Base-by-base conservation (phyloP, 1,139 yeast species). In the Diutina siamensis region DNA sequence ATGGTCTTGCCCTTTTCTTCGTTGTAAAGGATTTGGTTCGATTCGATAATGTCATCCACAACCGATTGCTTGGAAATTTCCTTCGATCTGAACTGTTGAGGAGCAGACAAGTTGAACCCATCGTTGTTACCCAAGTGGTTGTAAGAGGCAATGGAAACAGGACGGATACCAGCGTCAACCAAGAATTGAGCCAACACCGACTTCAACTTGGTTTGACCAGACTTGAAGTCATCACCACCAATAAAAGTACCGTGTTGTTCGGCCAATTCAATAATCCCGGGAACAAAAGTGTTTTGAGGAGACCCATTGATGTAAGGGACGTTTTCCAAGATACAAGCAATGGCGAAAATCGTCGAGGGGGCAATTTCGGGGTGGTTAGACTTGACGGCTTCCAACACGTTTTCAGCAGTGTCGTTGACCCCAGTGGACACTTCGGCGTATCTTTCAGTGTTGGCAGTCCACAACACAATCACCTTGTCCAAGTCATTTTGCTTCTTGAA, bases 361-460 rank as follows among this genome's bases (percentile, higher is more conserved):
- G 95, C 77, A 53, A 89, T 76, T 68, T 89, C 97, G 36, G 67
- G 72, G 61, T 89, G 95, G 57, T 84, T 86, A 44, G 63, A 64
- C 68, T 86, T 87, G 64, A 88, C 80, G 35, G 95, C 64, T 51
- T 73, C 68, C 56, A 89, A 57, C 61, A 89, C 69, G 65, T 85
- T 84, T 45, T 84, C 95, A 47, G 87, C 80, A 42, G 94, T 84
- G 63, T 89, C 97, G 61, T 89, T 87, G 54, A 89, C 88, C 51
- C 94, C 94, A 19, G 74, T 69, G 46, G 80, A 65, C 47, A 89
- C 61, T 38, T 84, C 92, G 46, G 94, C 80, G 62, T 84, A 88
- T 64, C 97, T 82, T 71, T 89, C 97, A 50, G 97, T 89, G 69
- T 89, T 89, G 51, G 97, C 97, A 48, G 96, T 87, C 97, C 97